These are phyloP conservation scores for Euphorbia tirucalli DNA, from an alignment of 345 rosid genomes.

Conservation along the genomic window DNA sequence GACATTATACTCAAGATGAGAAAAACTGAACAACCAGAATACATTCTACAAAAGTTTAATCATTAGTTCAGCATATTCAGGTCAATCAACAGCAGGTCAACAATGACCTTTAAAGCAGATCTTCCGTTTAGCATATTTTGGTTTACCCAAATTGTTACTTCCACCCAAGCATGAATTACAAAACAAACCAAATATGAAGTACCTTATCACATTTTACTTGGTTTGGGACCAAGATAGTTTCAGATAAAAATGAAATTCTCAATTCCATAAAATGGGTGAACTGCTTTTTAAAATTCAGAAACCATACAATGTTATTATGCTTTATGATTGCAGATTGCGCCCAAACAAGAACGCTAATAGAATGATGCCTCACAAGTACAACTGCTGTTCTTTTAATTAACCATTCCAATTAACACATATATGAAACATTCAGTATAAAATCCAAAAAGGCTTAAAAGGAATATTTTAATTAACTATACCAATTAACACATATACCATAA, in stretches of 20 bases:
- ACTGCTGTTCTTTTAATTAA: no score
- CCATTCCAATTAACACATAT: no score
- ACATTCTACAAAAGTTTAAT: background rate
- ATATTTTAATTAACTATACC: background rate
- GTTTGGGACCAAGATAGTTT: background rate
- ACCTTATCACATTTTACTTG: background rate
- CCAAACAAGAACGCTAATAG: background rate
- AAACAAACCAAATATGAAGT: background rate
- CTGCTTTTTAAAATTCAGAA: background rate
- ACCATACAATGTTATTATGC: background rate
- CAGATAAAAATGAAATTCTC: background rate
- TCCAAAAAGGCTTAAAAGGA: background rate
- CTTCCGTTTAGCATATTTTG: background rate
- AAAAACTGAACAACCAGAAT: background rate
- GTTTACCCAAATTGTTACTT: background rate
- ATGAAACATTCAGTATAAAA: background rate
- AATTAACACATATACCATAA: background rate
- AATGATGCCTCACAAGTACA: background rate
- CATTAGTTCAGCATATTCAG: background rate
- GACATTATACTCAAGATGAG: background rate
- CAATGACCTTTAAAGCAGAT: background rate
- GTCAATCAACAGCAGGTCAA: background rate
- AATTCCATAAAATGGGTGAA: background rate
- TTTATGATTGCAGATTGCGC: background rate
- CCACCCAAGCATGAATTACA: background rate